Percentiles rank a stretch among this genome's conserved stretches.
Conservation (phyloP, 257 asterid genomes). For the Solanum medicagineum region DNA sequence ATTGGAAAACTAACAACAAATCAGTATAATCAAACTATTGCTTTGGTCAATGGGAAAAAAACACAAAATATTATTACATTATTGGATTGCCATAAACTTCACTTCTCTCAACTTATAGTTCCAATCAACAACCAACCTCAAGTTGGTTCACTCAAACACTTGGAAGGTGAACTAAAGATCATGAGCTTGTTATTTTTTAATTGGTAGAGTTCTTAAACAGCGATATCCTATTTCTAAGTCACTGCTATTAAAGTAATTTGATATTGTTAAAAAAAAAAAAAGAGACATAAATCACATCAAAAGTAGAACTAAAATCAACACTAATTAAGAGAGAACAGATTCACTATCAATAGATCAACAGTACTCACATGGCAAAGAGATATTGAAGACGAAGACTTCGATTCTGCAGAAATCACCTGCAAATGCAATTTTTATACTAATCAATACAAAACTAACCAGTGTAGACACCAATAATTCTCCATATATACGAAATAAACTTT, state of each 20-base stretch:
- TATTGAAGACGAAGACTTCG: not conserved
- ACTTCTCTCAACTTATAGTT: not conserved
- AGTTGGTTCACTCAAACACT: not conserved
- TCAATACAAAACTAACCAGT: not conserved
- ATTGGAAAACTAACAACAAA: not conserved
- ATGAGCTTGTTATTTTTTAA: not conserved
- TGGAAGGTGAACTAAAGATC: not conserved
- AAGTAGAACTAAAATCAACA: not conserved
- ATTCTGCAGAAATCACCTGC: not conserved
- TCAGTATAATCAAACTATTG: not conserved
- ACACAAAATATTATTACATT: not conserved
- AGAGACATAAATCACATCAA: not conserved
- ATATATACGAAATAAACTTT: not conserved
- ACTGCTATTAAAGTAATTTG: not conserved
- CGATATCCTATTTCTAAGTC: not conserved
- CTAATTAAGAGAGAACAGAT: not conserved
- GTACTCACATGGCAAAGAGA: not conserved
- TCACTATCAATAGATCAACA: not conserved
- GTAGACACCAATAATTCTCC: not conserved
- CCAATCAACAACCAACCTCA: not conserved
- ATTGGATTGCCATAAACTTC: not conserved
- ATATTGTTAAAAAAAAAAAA: not conserved
- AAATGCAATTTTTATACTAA: not conserved
- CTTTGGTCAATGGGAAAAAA: not conserved
- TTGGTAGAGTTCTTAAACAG: not conserved